These are phyloP conservation scores for Pleurozium schreberi DNA, from an alignment of 225 moss, liverwort and hornwort genomes.

Conservation along the genomic window DNA sequence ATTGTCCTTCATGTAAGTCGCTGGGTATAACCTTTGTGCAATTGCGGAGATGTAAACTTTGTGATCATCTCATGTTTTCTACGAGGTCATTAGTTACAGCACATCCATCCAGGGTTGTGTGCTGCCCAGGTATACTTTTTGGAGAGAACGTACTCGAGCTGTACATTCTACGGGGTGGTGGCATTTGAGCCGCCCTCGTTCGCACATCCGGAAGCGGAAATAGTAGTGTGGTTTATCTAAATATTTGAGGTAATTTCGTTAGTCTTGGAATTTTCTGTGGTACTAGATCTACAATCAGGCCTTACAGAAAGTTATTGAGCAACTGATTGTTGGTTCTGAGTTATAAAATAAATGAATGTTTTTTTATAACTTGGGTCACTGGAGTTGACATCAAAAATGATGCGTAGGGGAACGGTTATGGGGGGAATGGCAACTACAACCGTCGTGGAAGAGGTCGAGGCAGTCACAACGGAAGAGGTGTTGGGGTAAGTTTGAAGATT, in stretches of 20 bases:
- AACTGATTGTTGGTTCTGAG: neutral
- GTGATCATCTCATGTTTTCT: neutral
- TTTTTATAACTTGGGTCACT: neutral
- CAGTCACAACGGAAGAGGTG: constrained; percentile 71
- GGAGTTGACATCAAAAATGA: neutral
- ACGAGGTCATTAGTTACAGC: neutral
- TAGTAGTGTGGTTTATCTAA: neutral
- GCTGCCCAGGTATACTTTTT: neutral
- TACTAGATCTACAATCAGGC: neutral
- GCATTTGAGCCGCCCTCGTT: neutral
- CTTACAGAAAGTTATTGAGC: neutral
- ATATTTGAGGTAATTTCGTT: neutral
- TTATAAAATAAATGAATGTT: neutral
- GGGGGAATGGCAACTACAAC: constrained; percentile 52
- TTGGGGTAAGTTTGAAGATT: constrained; percentile 49
- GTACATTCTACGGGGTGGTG: neutral
- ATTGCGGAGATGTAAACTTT: neutral
- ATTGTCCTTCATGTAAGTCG: neutral
- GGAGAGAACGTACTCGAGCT: neutral
- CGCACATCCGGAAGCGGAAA: neutral
- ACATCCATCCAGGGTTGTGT: neutral
- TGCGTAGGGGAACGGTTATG: constrained; percentile 72
- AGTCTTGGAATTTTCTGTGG: neutral
- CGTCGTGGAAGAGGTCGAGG: constrained; percentile 90
- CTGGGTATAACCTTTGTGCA: neutral